phyloP scores from a whole-genome alignment of 148 eudicot genomes.

The Fallopia convolvulus region DNA sequence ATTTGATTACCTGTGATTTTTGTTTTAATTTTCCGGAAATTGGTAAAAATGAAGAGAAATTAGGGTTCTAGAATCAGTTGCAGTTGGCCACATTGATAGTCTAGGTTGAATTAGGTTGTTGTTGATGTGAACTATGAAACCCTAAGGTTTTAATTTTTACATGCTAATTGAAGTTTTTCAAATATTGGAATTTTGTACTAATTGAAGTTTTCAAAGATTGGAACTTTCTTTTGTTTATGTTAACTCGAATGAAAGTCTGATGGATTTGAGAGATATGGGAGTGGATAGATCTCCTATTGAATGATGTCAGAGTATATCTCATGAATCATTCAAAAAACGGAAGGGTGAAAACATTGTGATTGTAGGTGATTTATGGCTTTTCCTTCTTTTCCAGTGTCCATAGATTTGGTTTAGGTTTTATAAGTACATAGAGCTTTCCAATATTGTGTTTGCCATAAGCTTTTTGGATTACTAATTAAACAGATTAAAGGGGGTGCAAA shows the following conservation, averaged over 20 bases:
- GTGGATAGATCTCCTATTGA: neutral
- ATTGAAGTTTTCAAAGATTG: neutral
- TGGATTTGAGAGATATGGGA: neutral
- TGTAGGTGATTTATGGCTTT: neutral
- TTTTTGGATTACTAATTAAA: neutral
- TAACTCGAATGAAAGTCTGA: neutral
- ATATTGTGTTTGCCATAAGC: neutral
- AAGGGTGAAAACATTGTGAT: neutral
- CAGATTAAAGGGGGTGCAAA: neutral
- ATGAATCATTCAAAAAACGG: neutral
- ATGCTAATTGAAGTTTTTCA: neutral
- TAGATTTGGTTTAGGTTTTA: slow-evolving; percentile 2
- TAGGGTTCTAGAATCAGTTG: slow-evolving; percentile 4
- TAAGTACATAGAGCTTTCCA: neutral
- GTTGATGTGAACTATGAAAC: slow-evolving; percentile 1
- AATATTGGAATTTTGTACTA: neutral
- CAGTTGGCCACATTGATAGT: neutral
- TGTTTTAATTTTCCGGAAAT: neutral
- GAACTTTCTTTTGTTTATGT: neutral
- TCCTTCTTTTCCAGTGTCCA: neutral
- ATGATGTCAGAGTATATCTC: neutral
- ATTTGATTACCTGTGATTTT: neutral
- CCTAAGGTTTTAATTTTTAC: neutral
- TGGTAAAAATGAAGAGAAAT: neutral
- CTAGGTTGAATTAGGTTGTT: neutral